Evolutionary conservation across 352 stramenopile genomes (phyloP).

Genomic region (Globisporangium nagaii): DNA sequence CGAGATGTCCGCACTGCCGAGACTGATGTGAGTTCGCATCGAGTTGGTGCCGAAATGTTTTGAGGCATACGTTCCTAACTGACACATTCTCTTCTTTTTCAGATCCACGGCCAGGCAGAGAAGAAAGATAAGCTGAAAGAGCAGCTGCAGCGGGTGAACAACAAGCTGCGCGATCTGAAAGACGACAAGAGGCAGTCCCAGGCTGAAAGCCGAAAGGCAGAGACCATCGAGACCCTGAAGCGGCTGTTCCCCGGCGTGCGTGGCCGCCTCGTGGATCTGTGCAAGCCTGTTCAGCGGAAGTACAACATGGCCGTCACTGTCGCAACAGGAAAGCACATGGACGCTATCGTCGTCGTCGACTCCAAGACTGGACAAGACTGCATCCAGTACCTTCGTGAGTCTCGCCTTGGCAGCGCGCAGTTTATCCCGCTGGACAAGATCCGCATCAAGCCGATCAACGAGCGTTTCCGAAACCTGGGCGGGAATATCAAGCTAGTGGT

Average conservation of each 20-base stretch:
- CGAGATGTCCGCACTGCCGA: constrained; percentile 48
- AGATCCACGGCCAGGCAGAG: constrained; percentile 49
- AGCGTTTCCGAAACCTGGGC: constrained; percentile 91
- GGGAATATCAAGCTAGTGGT: constrained; percentile 91
- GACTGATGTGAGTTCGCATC: constrained; percentile 31
- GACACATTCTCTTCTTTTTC: background rate
- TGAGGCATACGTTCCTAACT: too few species aligned
- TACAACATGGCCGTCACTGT: constrained; percentile 98
- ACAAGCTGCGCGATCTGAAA: constrained; percentile 88
- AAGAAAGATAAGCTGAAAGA: constrained; percentile 62
- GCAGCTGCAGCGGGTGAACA: constrained; percentile 68
- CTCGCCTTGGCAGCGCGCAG: constrained; percentile 90
- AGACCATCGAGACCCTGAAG: constrained; percentile 81
- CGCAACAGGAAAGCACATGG: constrained; percentile 97
- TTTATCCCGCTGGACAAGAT: constrained; percentile 98
- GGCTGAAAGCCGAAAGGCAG: constrained; percentile 77
- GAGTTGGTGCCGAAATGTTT: background rate
- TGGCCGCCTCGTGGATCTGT: constrained; percentile 96
- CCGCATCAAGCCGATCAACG: constrained; percentile 85
- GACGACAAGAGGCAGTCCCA: constrained; percentile 91
- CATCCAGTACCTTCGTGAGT: constrained; percentile 93
- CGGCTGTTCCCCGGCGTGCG: constrained; percentile 90
- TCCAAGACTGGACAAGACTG: constrained; percentile 82
- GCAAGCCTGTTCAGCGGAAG: constrained; percentile 93
- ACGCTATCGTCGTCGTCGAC: constrained; percentile 81